Evolutionary conservation across 2,329 filamentous ascomycete genomes (phyloP).

Genomic region (Tolypocladium ophioglossoides): DNA sequence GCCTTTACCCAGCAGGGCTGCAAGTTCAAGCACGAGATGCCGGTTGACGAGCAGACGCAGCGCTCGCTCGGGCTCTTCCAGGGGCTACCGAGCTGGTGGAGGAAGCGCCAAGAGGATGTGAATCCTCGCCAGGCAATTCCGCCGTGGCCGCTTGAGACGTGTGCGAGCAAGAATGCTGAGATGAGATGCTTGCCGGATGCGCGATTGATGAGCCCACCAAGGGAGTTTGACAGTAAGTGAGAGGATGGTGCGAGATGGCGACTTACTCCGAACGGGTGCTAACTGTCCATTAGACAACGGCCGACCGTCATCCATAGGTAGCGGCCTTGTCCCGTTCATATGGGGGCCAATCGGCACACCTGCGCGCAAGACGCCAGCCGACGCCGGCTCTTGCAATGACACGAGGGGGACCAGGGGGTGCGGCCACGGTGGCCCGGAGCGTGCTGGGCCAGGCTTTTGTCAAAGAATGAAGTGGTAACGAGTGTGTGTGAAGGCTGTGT

Average conservation of each 20-base stretch:
- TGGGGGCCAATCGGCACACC: constrained; percentile 20
- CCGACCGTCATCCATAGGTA: background rate
- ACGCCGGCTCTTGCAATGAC: background rate
- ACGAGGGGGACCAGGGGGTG: background rate
- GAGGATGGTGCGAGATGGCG: background rate
- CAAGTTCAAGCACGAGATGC: constrained; percentile 87
- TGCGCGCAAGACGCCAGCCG: constrained; percentile 16
- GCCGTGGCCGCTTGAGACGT: background rate
- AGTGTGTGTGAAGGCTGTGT: background rate
- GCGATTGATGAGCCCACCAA: background rate
- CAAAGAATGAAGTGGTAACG: background rate
- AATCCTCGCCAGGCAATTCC: background rate
- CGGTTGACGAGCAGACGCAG: constrained; percentile 54
- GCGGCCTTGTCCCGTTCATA: constrained; percentile 8
- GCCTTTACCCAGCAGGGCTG: constrained; percentile 80
- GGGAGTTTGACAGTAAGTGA: background rate
- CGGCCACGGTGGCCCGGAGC: background rate
- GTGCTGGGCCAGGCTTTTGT: background rate
- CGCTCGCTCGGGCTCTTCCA: constrained; percentile 60
- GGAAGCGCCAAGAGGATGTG: constrained; percentile 24
- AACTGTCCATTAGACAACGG: background rate
- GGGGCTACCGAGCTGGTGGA: constrained; percentile 51
- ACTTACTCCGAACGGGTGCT: background rate
- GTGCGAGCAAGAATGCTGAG: background rate
- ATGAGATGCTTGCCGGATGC: background rate